A percentile compares a stretch with the other conserved stretches of the same genome.
phyloP scores from a whole-genome alignment of 2,329 filamentous ascomycete species.

The Torrubiella hemipterigena region DNA sequence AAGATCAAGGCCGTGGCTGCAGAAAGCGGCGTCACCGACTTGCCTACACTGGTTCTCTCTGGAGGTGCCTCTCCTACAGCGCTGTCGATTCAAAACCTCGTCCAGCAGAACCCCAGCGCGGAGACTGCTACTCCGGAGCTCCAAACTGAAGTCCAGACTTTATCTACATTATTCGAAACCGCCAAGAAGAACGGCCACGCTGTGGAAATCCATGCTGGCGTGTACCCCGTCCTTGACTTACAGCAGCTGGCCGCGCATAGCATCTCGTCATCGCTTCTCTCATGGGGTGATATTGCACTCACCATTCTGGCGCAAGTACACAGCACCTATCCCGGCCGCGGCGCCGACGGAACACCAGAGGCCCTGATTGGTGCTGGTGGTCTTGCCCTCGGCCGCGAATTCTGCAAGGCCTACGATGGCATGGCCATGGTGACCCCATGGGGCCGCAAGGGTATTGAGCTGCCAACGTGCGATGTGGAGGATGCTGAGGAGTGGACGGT shows the following conservation, averaged over 20 bases:
- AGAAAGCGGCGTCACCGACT: conserved; percentile 6
- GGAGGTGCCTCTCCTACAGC: conserved; percentile 70
- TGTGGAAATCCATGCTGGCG: conserved; percentile 64
- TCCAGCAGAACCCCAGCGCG: conserved; percentile 6
- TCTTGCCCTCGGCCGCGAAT: conserved; percentile 61
- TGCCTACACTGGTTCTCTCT: conserved; percentile 33
- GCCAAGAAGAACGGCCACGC: conserved; percentile 25
- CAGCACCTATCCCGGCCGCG: conserved; percentile 52
- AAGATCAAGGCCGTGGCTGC: conserved; percentile 9
- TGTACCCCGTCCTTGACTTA: conserved; percentile 65
- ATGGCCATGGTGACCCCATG: conserved; percentile 60
- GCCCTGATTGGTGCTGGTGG: conserved; percentile 57
- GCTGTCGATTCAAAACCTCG: conserved; percentile 14
- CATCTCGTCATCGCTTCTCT: conserved; percentile 26
- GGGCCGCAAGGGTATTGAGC: conserved; percentile 19
- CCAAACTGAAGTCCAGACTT: conserved; percentile 8
- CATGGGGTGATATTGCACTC: conserved; percentile 48
- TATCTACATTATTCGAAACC: conserved; percentile 10
- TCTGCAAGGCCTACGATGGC: conserved; percentile 58
- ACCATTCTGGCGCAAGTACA: conserved; percentile 62
- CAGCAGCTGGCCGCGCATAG: conserved; percentile 69
- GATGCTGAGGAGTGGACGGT: conserved; percentile 52
- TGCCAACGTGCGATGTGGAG: conserved; percentile 16
- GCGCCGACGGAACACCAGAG: conserved; percentile 37
- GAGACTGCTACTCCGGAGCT: conserved; percentile 8